Evolutionary conservation across 257 asterid species (phyloP).

Genomic region (Ophiorrhiza pumila): DNA sequence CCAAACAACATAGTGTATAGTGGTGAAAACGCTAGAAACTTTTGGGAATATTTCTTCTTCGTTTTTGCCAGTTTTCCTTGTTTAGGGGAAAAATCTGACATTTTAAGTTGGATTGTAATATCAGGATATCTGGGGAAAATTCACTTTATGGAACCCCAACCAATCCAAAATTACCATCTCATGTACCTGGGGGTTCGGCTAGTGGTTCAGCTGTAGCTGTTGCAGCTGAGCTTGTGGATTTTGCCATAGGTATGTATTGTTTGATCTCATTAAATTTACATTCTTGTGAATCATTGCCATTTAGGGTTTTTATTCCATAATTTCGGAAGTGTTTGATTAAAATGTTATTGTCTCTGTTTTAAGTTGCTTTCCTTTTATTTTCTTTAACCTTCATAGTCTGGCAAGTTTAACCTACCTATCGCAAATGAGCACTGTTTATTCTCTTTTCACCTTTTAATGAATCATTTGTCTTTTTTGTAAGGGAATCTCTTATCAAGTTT

Average conservation of each 20-base stretch:
- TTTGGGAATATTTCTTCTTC: neutral
- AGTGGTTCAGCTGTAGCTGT: conserved; percentile 96
- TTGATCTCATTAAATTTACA: conserved; percentile 8
- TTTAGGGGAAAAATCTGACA: neutral
- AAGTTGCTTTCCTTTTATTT: neutral
- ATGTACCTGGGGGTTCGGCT: conserved; percentile 85
- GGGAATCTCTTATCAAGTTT: neutral
- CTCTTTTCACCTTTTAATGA: neutral
- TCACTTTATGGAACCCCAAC: conserved; percentile 69
- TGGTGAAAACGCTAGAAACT: neutral
- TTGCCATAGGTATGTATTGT: conserved; percentile 68
- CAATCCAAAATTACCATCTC: conserved; percentile 70
- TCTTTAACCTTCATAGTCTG: neutral
- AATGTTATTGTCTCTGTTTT: neutral
- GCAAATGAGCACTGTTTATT: neutral
- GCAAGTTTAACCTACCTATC: neutral
- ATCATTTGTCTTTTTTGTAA: neutral
- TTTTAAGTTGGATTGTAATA: conserved; percentile 21
- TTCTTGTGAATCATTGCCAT: neutral
- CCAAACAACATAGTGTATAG: neutral
- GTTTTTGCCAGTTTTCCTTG: neutral
- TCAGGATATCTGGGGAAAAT: conserved; percentile 89
- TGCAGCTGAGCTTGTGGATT: conserved; percentile 75
- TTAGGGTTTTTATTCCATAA: neutral
- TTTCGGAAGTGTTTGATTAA: neutral